Evolutionary conservation across 306 rosid genomes (phyloP).

Genomic region (Urtica urens): DNA sequence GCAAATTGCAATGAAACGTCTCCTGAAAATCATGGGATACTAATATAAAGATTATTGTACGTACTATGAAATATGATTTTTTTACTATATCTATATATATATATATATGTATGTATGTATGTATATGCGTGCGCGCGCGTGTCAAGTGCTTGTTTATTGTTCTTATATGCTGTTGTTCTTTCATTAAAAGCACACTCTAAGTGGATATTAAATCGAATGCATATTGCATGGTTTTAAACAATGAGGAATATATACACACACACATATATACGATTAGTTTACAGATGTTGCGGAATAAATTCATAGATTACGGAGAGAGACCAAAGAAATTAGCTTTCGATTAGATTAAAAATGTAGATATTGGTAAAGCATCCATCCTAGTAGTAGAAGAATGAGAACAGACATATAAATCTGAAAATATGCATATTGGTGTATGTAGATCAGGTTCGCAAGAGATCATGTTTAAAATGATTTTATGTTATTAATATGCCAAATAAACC

Average conservation of each 20-base stretch:
- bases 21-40: no score
- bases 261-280: neutral
- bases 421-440: neutral
- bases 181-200: neutral
- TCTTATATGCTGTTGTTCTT: slow-evolving; percentile 20
- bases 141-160: slow-evolving; percentile 33
- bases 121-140: slow-evolving; percentile 14
- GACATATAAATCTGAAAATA: neutral
- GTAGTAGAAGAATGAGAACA: slow-evolving; percentile 1
- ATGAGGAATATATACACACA: neutral
- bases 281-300: slow-evolving; percentile 22
- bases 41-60: no score
- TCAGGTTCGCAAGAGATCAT: neutral
- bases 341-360: slow-evolving; percentile 1
- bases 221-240: slow-evolving; percentile 5
- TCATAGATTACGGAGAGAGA: slow-evolving; percentile 13
- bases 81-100: neutral
- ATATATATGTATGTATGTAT: neutral
- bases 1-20: no score
- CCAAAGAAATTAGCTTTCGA: neutral
- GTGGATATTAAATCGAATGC: slow-evolving; percentile 19
- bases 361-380: slow-evolving; percentile 3
- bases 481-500: neutral
- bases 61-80: no score
- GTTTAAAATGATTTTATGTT: slow-evolving; percentile 1